A percentile compares a stretch with the other conserved stretches of the same genome.
These are phyloP conservation scores for Nepenthes alata DNA, from an alignment of 179 eudicot genomes.

Conservation along the genomic window DNA sequence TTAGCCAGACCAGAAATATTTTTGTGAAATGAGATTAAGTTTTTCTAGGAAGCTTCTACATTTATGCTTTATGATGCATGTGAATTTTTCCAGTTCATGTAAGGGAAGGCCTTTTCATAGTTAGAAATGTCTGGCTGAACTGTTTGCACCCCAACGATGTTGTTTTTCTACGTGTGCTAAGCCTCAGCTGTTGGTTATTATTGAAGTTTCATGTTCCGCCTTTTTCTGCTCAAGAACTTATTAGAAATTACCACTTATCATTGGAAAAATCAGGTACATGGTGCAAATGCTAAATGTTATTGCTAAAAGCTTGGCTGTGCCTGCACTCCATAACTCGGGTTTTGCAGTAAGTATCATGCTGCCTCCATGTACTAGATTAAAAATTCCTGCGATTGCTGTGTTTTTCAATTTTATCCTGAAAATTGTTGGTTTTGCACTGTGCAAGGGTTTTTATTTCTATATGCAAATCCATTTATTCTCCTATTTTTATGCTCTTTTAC, in stretches of 20 bases:
- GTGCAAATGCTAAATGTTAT: slow-evolving; percentile 89
- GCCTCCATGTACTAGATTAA: slow-evolving; percentile 1
- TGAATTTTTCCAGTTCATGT: too few relatives aligned
- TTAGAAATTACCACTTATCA: slow-evolving; percentile 4
- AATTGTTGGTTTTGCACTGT: neutral
- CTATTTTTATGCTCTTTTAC: neutral
- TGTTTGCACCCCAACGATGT: too few relatives aligned
- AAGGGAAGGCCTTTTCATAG: too few relatives aligned
- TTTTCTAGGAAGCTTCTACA: too few relatives aligned
- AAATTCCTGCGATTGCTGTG: neutral
- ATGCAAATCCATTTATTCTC: neutral
- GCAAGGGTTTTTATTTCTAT: neutral
- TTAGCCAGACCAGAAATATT: too few relatives aligned
- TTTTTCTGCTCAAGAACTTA: slow-evolving; percentile 4
- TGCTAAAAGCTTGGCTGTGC: slow-evolving; percentile 66
- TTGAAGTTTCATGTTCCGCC: neutral
- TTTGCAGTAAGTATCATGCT: slow-evolving; percentile 67
- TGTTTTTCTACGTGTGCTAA: too few relatives aligned
- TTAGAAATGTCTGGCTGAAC: too few relatives aligned
- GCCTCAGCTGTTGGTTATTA: neutral
- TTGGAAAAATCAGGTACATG: slow-evolving; percentile 58
- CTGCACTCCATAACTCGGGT: slow-evolving; percentile 94
- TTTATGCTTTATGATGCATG: too few relatives aligned
- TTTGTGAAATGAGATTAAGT: too few relatives aligned
- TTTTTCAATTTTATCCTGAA: neutral